Evolutionary conservation across 2,329 filamentous ascomycete species (phyloP).

Genomic region (Didymella lethalis): DNA sequence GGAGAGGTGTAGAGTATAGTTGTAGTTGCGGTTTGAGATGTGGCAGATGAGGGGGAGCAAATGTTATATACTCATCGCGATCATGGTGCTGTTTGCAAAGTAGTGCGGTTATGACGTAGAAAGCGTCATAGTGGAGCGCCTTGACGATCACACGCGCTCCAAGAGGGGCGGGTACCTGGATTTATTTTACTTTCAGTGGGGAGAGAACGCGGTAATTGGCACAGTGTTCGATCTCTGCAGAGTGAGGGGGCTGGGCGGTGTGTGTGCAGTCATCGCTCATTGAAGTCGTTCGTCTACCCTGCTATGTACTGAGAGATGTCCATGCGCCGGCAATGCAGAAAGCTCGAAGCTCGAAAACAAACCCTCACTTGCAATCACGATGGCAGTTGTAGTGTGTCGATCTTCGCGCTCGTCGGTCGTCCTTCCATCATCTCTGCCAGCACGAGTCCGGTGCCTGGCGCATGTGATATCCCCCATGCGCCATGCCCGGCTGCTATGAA

Average conservation of each 20-base stretch:
- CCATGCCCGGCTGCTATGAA: slow-evolving; percentile 77
- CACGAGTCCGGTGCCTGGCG: slow-evolving; percentile 73
- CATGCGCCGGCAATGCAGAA: slow-evolving; percentile 12
- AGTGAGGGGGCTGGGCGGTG: background rate
- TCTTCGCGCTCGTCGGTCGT: slow-evolving; percentile 64
- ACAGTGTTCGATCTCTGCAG: background rate
- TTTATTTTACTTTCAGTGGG: background rate
- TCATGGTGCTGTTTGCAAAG: slow-evolving; percentile 18
- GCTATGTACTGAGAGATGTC: background rate
- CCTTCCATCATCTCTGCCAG: slow-evolving; percentile 75
- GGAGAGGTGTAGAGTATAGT: no score
- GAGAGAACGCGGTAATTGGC: background rate
- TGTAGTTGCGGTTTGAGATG: background rate
- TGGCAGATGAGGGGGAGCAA: background rate
- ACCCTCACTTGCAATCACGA: slow-evolving; percentile 7
- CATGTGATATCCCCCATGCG: slow-evolving; percentile 70
- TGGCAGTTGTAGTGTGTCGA: slow-evolving; percentile 59
- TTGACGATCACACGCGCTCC: slow-evolving; percentile 9
- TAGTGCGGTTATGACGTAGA: slow-evolving; percentile 21
- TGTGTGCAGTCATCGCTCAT: slow-evolving; percentile 9
- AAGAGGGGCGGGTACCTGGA: slow-evolving; percentile 19
- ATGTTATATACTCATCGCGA: slow-evolving; percentile 12
- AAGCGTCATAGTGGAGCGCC: slow-evolving; percentile 20
- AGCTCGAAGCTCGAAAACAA: background rate
- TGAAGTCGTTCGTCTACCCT: slow-evolving; percentile 3